Percentiles rank a stretch among this genome's conserved stretches.
Conservation (phyloP, 164 flowering plant genomes). For the Santalum album region DNA sequence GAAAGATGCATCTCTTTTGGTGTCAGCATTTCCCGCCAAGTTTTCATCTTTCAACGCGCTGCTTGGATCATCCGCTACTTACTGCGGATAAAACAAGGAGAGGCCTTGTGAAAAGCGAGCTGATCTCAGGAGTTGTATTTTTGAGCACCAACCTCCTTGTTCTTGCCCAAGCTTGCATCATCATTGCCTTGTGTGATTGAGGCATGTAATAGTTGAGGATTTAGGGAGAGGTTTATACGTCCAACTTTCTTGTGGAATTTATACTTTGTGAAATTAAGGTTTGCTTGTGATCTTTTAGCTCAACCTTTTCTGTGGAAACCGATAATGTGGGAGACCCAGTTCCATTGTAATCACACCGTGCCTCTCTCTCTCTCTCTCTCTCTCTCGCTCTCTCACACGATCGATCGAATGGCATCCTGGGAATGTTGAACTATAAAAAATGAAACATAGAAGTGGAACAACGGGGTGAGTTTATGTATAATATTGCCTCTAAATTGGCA, state of each 20-base stretch:
- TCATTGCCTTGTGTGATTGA: not conserved
- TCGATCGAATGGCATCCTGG: no score
- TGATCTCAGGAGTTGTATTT: not conserved
- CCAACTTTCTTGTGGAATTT: not conserved
- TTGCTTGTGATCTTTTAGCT: not conserved
- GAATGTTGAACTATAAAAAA: no score
- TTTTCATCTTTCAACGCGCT: not conserved
- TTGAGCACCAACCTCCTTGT: not conserved
- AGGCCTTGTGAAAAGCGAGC: not conserved
- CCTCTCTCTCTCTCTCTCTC: no score
- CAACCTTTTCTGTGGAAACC: no score
- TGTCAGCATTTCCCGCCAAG: not conserved
- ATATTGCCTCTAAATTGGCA: no score
- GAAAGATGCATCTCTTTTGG: constrained; percentile 19
- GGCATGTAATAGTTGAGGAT: not conserved
- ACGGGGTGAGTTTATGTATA: no score
- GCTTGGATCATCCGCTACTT: not conserved
- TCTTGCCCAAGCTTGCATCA: not conserved
- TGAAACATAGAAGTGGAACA: no score
- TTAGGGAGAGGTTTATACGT: not conserved
- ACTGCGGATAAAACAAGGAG: not conserved
- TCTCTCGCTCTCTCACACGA: no score
- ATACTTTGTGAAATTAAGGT: not conserved
- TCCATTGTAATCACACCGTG: no score
- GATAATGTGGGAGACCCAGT: no score